phyloP scores from a whole-genome alignment of 352 stramenopile species.

The Phytophthora pseudosyringae region DNA sequence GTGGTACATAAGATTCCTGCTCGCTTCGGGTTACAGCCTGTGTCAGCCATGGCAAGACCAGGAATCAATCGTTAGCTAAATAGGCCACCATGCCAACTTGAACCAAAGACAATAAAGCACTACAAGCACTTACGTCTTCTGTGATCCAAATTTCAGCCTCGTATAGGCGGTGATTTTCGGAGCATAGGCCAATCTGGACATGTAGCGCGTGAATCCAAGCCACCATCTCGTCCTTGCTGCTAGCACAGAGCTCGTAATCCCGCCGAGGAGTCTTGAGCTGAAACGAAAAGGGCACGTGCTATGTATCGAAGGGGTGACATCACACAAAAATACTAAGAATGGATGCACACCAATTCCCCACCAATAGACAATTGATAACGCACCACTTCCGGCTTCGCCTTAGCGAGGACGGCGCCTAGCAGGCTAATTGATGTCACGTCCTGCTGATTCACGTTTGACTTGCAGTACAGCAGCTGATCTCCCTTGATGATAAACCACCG shows the following conservation, averaged over 20 bases:
- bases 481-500: slow-evolving; percentile 90
- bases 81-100: neutral
- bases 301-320: neutral
- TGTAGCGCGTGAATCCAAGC: slow-evolving; percentile 84
- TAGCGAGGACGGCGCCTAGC: slow-evolving; percentile 75
- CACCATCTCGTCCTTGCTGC: slow-evolving; percentile 82
- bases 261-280: slow-evolving; percentile 77
- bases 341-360: neutral
- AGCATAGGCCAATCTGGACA: slow-evolving; percentile 79
- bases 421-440: slow-evolving; percentile 86
- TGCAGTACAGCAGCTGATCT: slow-evolving; percentile 87
- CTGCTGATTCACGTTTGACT: slow-evolving; percentile 81
- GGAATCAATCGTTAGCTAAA: neutral
- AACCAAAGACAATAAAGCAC: neutral
- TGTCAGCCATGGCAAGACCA: neutral
- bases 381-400: slow-evolving; percentile 78
- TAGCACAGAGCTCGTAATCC: slow-evolving; percentile 81
- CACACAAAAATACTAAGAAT: slow-evolving; percentile 3
- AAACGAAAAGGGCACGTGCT: slow-evolving; percentile 80
- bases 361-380: slow-evolving; percentile 3
- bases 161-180: slow-evolving; percentile 81
- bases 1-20: slow-evolving; percentile 50
- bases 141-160: slow-evolving; percentile 88
- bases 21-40: slow-evolving; percentile 72
- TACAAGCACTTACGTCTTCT: slow-evolving; percentile 65